Evolutionary conservation across 2,329 filamentous ascomycete genomes (phyloP), one percentile per base, ranked within the genome.

Genomic region (Penicillium sp.): DNA sequence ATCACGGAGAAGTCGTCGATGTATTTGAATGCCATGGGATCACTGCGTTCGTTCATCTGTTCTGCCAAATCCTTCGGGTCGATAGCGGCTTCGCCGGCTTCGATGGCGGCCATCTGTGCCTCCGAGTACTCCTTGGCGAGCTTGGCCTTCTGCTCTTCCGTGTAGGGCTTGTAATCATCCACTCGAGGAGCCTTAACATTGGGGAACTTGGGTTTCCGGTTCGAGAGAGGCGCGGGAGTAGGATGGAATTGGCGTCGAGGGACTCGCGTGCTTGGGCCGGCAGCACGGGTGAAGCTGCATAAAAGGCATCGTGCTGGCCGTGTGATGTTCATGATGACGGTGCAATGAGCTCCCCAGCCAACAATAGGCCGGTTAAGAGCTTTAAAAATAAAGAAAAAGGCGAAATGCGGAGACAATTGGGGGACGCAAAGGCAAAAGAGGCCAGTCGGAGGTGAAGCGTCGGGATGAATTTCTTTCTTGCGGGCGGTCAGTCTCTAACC

Each of bases 1-100:
- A 93, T 83, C 57, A 84, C 83, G 59, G 89, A 85, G 69, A 96
- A 89, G 74, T 96, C 91, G 73, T 97, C 92, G 55, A 93, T 78
- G 74, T 96, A 94, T 60, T 85, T 81, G 50, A 93, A 79, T 53
- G 81, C 81, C 80, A 90, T 89, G 9, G 86, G 83, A 72, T 96
- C 92, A 54, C 80, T 82, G 60, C 91, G 87, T 66, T 90, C 75
- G 43, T 85, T 82, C 63, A 88, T 90, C 77, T 94, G 89, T 35
- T 85, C 81, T 42, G 88, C 81, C 71, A 97, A 73, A 75, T 97
- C 91, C 64, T 86, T 81, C 10, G 88, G 79, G 70, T 89, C 83
- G 72, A 97, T 87, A 64, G 89, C 86, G 60, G 83, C 79, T 77
- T 97, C 93, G 67, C 89, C 92, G 48, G 89, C 89, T 76, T 89